Base-by-base conservation (phyloP, 1,139 yeast species). In the Trichomonascaceae sp. region DNA sequence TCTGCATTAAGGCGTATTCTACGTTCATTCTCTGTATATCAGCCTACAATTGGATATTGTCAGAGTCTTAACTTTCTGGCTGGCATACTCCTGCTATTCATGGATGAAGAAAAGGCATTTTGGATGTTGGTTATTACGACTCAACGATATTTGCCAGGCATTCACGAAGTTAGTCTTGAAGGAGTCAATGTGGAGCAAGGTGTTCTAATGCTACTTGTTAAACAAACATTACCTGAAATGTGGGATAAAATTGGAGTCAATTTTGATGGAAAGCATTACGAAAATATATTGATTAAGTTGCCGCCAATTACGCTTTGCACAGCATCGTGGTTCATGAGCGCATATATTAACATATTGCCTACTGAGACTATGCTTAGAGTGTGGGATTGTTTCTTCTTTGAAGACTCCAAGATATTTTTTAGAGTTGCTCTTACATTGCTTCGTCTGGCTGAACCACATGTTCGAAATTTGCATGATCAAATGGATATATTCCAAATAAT, bases 131-230 rank as follows among this genome's bases (percentile, higher is more conserved):
- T 89, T 3, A 87, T 90, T 30, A 80, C 91, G 49, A 89, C 97
- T 0, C 93, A 90, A 55, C 73, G 84, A 53, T 87, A 87, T 58
- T 77, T 95, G 30, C 96, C 98, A 0, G 95, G 96, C 9, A 91
- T 91, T 15, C 99, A 93, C 70, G 93, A 91, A 57, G 81, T 88
- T 24, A 85, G 85, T 62, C 73, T 93, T 18, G 98, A 93, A 72
- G 99, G 98, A 44, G 97, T 93, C 19, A 93, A 89, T 65, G 81
- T 95, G 19, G 96, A 93, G 66, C 99, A 93, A 68, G 99, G 98
- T 8, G 96, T 93, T 1, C 72, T 93, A 53, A 85, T 93, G 88
- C 75, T 91, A 41, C 87, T 96, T 62, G 76, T 91, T 27, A 82
- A 84, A 61, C 96, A 93, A 65, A 84, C 87, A 57, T 74, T 91